A percentile compares a stretch with the other conserved stretches of the same genome.
phyloP scores from a whole-genome alignment of 228 moss, liverwort and hornwort genomes.

The Sphagnum magellanicum region DNA sequence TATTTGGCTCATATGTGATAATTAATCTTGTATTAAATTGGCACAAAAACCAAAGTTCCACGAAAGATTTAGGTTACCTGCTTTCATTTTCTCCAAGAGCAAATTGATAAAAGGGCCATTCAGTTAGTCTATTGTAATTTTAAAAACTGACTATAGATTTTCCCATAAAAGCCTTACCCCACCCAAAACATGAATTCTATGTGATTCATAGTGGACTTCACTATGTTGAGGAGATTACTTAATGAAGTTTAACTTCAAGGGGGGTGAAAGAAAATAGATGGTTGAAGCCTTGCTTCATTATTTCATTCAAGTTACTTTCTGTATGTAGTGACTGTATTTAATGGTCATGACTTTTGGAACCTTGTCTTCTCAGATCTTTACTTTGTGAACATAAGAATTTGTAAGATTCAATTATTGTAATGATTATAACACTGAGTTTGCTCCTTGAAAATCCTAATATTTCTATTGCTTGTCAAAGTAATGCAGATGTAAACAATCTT shows the following conservation, averaged over 20 bases:
- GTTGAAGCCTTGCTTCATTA: too few species aligned
- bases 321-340: too few species aligned
- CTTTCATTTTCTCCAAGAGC: background rate
- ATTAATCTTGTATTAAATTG: background rate
- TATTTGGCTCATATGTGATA: background rate
- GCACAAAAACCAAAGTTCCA: conserved; percentile 1
- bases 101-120: background rate
- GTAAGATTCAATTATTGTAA: too few species aligned
- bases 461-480: too few species aligned
- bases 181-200: background rate
- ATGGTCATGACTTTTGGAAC: too few species aligned
- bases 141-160: background rate
- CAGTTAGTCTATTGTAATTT: background rate
- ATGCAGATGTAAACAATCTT: too few species aligned
- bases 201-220: background rate
- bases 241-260: background rate
- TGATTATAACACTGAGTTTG: too few species aligned
- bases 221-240: background rate
- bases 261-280: background rate
- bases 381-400: too few species aligned
- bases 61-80: background rate
- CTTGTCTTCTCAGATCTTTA: too few species aligned
- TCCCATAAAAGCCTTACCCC: background rate
- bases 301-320: too few species aligned
- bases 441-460: too few species aligned